Evolutionary conservation across 176 grass and related monocot genomes (phyloP).

Genomic region (Aegilops tauschii): DNA sequence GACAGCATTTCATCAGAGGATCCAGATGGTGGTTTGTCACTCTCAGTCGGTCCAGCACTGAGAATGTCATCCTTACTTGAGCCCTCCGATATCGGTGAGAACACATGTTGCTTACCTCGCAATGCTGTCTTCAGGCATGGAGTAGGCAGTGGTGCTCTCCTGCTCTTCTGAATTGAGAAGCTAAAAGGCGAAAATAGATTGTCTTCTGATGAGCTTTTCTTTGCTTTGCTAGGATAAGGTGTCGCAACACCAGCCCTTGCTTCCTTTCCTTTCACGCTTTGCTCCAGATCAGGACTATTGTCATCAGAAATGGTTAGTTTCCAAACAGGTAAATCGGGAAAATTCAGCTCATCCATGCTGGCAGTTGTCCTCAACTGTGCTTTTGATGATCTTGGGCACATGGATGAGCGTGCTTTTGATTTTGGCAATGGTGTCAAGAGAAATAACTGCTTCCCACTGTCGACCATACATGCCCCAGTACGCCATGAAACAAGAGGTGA

Average conservation of each 20-base stretch:
- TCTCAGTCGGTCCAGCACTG: slow-evolving; percentile 11
- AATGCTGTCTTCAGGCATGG: slow-evolving; percentile 39
- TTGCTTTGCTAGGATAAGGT: slow-evolving; percentile 26
- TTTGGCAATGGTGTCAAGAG: slow-evolving; percentile 77
- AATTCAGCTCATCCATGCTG: slow-evolving; percentile 8
- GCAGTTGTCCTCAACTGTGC: slow-evolving; percentile 14
- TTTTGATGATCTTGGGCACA: slow-evolving; percentile 40
- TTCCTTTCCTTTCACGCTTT: slow-evolving; percentile 32
- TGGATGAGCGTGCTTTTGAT: slow-evolving; percentile 42
- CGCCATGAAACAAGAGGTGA: slow-evolving; percentile 92
- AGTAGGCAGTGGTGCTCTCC: slow-evolving; percentile 20
- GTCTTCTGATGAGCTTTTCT: slow-evolving; percentile 12
- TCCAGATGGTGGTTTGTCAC: slow-evolving; percentile 12
- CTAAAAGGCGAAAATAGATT: slow-evolving; percentile 21
- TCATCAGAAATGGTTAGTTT: slow-evolving; percentile 32
- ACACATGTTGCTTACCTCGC: slow-evolving; percentile 27
- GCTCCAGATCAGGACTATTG: slow-evolving; percentile 10
- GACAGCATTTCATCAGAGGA: slow-evolving; percentile 3
- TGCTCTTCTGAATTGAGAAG: slow-evolving; percentile 54
- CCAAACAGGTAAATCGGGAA: slow-evolving; percentile 43
- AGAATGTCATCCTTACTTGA: slow-evolving; percentile 30
- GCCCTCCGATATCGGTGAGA: slow-evolving; percentile 47
- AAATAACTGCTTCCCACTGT: slow-evolving; percentile 80
- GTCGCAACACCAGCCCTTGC: neutral
- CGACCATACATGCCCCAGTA: slow-evolving; percentile 58